These are phyloP conservation scores for Basipetospora chlamydospora DNA, from an alignment of 2,329 filamentous ascomycete species.

Conservation along the genomic window DNA sequence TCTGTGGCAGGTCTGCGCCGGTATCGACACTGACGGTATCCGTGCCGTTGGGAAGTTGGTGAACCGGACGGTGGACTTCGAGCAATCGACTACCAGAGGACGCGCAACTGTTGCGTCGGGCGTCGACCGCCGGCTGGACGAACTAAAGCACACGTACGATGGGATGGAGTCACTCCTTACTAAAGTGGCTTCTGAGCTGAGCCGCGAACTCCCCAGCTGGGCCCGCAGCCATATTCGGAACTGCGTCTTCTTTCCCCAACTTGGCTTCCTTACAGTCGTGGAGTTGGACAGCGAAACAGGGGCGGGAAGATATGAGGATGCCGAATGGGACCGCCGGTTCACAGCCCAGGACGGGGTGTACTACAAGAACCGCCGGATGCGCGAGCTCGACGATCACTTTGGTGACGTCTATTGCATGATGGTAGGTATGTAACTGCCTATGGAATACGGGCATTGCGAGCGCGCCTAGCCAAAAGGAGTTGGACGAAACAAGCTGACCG, in stretches of 20 bases:
- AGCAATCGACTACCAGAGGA: conserved; percentile 54
- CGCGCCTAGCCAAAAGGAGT: not conserved
- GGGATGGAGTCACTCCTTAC: conserved; percentile 63
- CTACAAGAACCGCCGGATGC: conserved; percentile 77
- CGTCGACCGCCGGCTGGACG: conserved; percentile 61
- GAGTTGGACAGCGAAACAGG: conserved; percentile 36
- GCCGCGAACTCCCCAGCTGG: conserved; percentile 45
- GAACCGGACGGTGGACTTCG: conserved; percentile 64
- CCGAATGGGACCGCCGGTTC: conserved; percentile 68
- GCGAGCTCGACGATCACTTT: conserved; percentile 62
- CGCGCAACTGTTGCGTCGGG: conserved; percentile 60
- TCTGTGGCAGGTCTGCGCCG: conserved; percentile 1
- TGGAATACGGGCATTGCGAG: no score
- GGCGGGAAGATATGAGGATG: conserved; percentile 47
- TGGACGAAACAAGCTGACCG: no score
- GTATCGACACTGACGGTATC: conserved; percentile 25
- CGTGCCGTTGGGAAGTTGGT: conserved; percentile 57
- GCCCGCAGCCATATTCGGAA: conserved; percentile 42
- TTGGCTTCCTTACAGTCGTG: conserved; percentile 77
- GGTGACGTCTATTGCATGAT: conserved; percentile 80
- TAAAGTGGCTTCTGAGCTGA: conserved; percentile 50
- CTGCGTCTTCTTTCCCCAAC: conserved; percentile 80
- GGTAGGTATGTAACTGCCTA: conserved; percentile 40
- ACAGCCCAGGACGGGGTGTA: conserved; percentile 56
- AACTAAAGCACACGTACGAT: conserved; percentile 62